Evolutionary conservation across 352 stramenopile genomes (phyloP).

Genomic region (Pythium folliculosum): DNA sequence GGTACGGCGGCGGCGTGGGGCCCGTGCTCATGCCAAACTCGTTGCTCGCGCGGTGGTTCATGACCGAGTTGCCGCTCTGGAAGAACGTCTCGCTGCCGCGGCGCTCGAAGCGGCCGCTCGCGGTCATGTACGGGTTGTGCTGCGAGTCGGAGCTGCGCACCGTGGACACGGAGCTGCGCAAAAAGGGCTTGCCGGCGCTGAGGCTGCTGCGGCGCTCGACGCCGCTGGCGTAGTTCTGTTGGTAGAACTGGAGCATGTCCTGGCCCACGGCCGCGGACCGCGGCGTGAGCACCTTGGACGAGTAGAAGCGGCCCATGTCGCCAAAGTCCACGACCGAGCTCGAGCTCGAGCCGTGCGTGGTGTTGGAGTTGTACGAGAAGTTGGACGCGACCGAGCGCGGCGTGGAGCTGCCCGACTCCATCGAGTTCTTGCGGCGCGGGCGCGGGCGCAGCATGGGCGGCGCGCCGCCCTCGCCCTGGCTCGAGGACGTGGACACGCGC

Average conservation of each 20-base stretch:
- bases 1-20: slow-evolving; percentile 11
- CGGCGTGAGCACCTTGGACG: slow-evolving; percentile 25
- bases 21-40: slow-evolving; percentile 17
- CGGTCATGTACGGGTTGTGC: slow-evolving; percentile 18
- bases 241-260: slow-evolving; percentile 33
- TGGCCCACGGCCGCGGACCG: slow-evolving; percentile 26
- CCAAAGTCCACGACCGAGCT: slow-evolving; percentile 72
- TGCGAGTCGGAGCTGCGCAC: slow-evolving; percentile 30
- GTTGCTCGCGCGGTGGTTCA: slow-evolving; percentile 32
- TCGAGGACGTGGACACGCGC: slow-evolving; percentile 21
- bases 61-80: slow-evolving; percentile 28
- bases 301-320: slow-evolving; percentile 83
- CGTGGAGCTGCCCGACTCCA: slow-evolving; percentile 63
- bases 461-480: slow-evolving; percentile 6
- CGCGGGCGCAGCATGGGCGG: neutral
- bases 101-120: slow-evolving; percentile 22
- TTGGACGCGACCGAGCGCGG: slow-evolving; percentile 73
- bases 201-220: slow-evolving; percentile 24
- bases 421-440: slow-evolving; percentile 52
- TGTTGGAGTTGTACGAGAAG: slow-evolving; percentile 75
- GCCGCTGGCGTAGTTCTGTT: slow-evolving; percentile 33
- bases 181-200: slow-evolving; percentile 15
- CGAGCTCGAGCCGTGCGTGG: slow-evolving; percentile 64
- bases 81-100: slow-evolving; percentile 33
- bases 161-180: slow-evolving; percentile 30